Conservation (phyloP, 2,329 filamentous ascomycete species). For the Endocalyx cinctus region DNA sequence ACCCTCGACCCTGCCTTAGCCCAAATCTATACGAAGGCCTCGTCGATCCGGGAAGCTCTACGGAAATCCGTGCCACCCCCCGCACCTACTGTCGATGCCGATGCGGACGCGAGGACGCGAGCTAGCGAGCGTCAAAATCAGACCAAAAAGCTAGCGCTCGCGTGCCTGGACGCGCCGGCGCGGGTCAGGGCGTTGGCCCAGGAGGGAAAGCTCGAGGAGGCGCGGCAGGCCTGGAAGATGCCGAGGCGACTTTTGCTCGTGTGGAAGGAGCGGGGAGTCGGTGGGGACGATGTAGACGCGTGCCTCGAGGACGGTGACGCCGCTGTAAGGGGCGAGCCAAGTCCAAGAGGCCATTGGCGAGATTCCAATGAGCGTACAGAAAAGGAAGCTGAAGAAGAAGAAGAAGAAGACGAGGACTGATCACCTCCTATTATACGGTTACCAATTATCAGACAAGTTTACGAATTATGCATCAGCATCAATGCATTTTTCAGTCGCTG, state of each 20-base stretch:
- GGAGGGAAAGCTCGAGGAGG: conserved; percentile 57
- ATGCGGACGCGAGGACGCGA: conserved; percentile 33
- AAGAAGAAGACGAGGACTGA: conserved; percentile 14
- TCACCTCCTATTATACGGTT: neutral
- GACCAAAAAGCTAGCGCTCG: conserved; percentile 54
- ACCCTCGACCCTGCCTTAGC: conserved; percentile 70
- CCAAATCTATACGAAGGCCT: conserved; percentile 64
- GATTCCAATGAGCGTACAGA: conserved; percentile 9
- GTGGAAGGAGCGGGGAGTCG: conserved; percentile 52
- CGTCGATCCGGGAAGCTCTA: conserved; percentile 48
- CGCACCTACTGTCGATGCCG: too few relatives aligned
- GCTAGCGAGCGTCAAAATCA: conserved; percentile 29
- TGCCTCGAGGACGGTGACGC: conserved; percentile 53
- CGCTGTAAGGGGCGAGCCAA: conserved; percentile 31
- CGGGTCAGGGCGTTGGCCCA: conserved; percentile 53
- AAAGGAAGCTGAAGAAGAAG: too few relatives aligned
- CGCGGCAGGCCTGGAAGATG: conserved; percentile 52
- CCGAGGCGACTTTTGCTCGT: conserved; percentile 45
- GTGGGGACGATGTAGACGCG: conserved; percentile 49
- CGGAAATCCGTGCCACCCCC: conserved; percentile 44
- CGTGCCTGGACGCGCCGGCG: conserved; percentile 58
- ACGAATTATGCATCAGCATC: too few relatives aligned
- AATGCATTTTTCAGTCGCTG: too few relatives aligned
- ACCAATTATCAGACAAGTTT: too few relatives aligned
- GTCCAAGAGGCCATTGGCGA: conserved; percentile 23